Conservation (phyloP, 768 basidiomycete genomes). For the Tulasnella sp. region DNA sequence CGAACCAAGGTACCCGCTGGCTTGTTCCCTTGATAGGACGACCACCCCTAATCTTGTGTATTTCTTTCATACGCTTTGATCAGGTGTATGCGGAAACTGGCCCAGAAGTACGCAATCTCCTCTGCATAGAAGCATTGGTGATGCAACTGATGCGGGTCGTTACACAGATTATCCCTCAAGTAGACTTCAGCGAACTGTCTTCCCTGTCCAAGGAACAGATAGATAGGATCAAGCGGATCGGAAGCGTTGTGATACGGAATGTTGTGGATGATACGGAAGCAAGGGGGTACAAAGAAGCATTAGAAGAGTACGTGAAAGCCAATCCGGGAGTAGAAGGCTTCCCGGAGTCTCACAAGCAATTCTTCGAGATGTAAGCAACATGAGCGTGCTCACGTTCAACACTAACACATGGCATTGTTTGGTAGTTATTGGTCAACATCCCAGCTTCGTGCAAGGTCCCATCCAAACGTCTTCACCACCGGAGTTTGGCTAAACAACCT, state of each 20-base stretch:
- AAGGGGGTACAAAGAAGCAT: conserved; percentile 41
- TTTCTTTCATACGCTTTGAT: not conserved
- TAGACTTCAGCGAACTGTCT: conserved; percentile 43
- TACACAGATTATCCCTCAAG: conserved; percentile 46
- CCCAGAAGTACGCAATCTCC: conserved; percentile 34
- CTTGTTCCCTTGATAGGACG: not conserved
- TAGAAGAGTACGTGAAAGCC: conserved; percentile 42
- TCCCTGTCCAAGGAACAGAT: conserved; percentile 36
- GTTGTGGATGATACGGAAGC: conserved; percentile 49
- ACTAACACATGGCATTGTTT: conserved; percentile 12
- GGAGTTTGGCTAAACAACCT: conserved; percentile 50
- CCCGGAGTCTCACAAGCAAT: conserved; percentile 51
- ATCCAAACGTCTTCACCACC: conserved; percentile 49
- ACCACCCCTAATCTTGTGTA: not conserved
- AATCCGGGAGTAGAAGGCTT: conserved; percentile 37
- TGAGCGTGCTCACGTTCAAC: conserved; percentile 14
- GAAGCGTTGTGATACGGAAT: conserved; percentile 48
- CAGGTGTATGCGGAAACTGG: conserved; percentile 36
- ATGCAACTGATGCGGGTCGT: not conserved
- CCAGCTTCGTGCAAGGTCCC: conserved; percentile 56
- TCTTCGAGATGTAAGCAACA: conserved; percentile 58
- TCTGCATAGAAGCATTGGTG: not conserved
- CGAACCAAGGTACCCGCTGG: conserved; percentile 25
- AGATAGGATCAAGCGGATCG: conserved; percentile 39
- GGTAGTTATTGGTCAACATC: conserved; percentile 32